Conservation (phyloP, 2,329 filamentous ascomycete genomes). For the Tolypocladium album region DNA sequence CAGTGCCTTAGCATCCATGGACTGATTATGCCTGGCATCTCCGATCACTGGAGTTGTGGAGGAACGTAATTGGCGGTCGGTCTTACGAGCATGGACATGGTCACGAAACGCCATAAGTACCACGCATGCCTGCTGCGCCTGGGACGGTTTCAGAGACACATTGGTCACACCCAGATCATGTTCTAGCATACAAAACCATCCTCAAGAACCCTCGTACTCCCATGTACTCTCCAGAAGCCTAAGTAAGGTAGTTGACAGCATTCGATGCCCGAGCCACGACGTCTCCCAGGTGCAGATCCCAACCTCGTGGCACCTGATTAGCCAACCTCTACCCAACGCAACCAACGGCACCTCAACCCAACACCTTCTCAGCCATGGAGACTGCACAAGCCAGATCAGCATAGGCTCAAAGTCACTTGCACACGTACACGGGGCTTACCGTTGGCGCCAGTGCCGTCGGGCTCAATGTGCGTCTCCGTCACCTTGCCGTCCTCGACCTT, state of each 20-base stretch:
- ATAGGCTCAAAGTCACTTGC: neutral
- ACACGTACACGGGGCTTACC: conserved; percentile 35
- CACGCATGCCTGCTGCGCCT: no score
- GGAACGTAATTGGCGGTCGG: no score
- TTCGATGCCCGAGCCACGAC: neutral
- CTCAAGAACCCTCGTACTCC: neutral
- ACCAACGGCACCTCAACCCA: conserved; percentile 15
- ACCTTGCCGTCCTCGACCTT: conserved; percentile 79
- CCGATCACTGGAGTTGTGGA: no score
- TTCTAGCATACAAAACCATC: neutral
- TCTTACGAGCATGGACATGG: no score
- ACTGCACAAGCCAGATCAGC: conserved; percentile 19
- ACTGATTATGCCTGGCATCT: no score
- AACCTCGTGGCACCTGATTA: neutral
- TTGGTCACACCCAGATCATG: no score
- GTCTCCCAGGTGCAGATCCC: neutral
- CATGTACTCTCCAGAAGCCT: neutral
- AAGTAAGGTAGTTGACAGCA: neutral
- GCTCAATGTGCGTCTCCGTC: conserved; percentile 70
- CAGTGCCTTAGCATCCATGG: no score
- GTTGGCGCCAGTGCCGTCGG: conserved; percentile 74
- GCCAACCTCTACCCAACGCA: neutral
- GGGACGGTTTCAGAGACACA: no score
- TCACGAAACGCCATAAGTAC: no score
- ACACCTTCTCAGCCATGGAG: conserved; percentile 39